These are phyloP conservation scores for Yarrowia sp. DNA, from an alignment of 805 yeast species.

Conservation along the genomic window DNA sequence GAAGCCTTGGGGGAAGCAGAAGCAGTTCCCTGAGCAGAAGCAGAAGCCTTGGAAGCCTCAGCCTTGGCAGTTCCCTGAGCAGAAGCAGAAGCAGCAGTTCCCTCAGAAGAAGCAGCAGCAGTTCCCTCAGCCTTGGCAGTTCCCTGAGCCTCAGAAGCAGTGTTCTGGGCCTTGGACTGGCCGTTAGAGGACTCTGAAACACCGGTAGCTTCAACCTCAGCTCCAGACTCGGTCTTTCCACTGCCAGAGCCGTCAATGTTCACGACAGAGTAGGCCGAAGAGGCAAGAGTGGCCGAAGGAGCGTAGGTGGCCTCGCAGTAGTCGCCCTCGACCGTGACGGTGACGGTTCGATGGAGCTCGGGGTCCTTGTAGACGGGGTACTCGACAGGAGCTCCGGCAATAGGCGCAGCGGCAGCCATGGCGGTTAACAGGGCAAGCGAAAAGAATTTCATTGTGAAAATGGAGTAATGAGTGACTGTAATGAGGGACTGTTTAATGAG, in stretches of 20 bases:
- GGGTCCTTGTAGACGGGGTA: conserved; percentile 35
- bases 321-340: conserved; percentile 42
- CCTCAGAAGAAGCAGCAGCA: not conserved
- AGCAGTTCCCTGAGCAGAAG: not conserved
- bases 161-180: not conserved
- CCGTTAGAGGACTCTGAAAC: not conserved
- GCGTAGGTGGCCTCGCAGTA: conserved; percentile 40
- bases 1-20: conserved; percentile 1
- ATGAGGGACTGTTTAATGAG: too few species aligned
- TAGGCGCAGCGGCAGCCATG: conserved; percentile 30
- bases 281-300: conserved; percentile 41
- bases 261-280: conserved; percentile 43
- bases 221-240: conserved; percentile 11
- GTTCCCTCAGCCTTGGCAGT: not conserved
- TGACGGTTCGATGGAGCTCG: conserved; percentile 41
- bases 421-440: conserved; percentile 16
- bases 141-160: not conserved
- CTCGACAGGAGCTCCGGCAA: conserved; percentile 16
- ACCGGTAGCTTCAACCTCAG: too few species aligned
- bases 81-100: not conserved
- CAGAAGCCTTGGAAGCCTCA: conserved; percentile 8
- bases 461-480: conserved; percentile 12
- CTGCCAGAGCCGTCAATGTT: conserved; percentile 43
- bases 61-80: not conserved
- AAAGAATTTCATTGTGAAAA: conserved; percentile 4